Evolutionary conservation across 345 rosid genomes (phyloP), one percentile per base, ranked within the genome.

Genomic region (Brassica juncea): DNA sequence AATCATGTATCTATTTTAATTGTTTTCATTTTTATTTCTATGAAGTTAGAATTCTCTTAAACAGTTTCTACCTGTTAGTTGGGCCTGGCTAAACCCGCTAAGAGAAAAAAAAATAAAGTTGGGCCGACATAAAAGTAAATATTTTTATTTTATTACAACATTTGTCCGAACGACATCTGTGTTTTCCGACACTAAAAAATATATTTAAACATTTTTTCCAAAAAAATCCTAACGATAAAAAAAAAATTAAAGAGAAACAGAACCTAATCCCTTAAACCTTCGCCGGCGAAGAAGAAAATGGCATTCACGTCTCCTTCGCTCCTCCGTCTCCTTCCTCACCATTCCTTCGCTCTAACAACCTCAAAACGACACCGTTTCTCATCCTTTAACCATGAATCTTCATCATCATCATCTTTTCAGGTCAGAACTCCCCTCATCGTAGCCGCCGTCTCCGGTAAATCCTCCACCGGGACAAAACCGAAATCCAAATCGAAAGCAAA

Each of bases 281-380:
- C 79, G 10, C 76, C 78, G 80, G 32, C 78, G 76, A 77, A 71
- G 42, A 2, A 66, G 25, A 19, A 19, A 61, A 88, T 90, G 91
- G 80, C 89, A 12, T 61, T 86, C n/a, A 70, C 90, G 6, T 83
- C 86, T 68, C 66, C 86, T 67, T 70, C 76, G 55, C 82, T 84
- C 12, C 86, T 84, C 32, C 86, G 27, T 44, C 85, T 76, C 37
- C 86, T 81, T 64, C 82, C 85, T 73, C 81, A 71, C 1, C 10
- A 30, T 23, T 47, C 76, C 15, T 78, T 81, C 74, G 2, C 10
- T 62, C 6, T 44, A 35, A 61, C 63, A 11, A 70, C 72, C 52
- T 19, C 76, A 2, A 79, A 66, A 78, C 85, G 49, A 0, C 78
- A 69, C 66, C 39, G 49, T 83, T 77, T 60, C 19, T 60, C 28